phyloP scores from a whole-genome alignment of 1,284 basidiomycete genomes.

The Leccinum fuscescens region DNA sequence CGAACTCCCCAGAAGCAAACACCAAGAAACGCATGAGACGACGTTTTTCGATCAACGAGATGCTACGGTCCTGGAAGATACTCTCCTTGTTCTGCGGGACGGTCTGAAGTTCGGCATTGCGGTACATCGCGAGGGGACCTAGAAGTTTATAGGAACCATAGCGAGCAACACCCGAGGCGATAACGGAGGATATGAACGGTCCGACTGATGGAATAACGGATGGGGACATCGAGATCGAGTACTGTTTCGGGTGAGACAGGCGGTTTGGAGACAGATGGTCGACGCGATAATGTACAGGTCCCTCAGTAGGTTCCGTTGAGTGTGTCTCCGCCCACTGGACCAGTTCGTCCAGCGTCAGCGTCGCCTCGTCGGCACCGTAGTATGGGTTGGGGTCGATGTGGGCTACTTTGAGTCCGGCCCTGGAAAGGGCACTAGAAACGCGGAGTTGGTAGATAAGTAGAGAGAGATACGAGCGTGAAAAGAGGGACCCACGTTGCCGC shows the following conservation, averaged over 20 bases:
- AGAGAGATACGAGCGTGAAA: neutral
- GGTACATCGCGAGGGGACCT: conserved; percentile 70
- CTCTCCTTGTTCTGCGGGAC: conserved; percentile 94
- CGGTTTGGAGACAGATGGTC: conserved; percentile 44
- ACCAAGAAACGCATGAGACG: conserved; percentile 90
- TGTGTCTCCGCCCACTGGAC: conserved; percentile 59
- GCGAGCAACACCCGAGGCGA: conserved; percentile 83
- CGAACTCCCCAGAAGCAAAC: conserved; percentile 77
- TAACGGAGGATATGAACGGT: conserved; percentile 75
- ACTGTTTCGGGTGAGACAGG: conserved; percentile 67
- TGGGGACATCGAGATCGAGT: conserved; percentile 83
- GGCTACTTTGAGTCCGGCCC: conserved; percentile 82
- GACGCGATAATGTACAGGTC: conserved; percentile 36
- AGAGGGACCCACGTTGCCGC: conserved; percentile 72
- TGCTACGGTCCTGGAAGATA: conserved; percentile 82
- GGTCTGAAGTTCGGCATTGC: conserved; percentile 47
- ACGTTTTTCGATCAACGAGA: conserved; percentile 85
- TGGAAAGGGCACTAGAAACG: conserved; percentile 72
- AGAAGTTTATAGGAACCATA: conserved; percentile 90
- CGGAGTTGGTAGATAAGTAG: conserved; percentile 13
- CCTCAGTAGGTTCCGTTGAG: conserved; percentile 22
- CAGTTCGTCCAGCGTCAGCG: conserved; percentile 80
- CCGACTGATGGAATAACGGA: conserved; percentile 81
- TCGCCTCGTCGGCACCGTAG: conserved; percentile 85
- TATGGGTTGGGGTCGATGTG: conserved; percentile 85